Evolutionary conservation across 345 rosid genomes (phyloP).

Genomic region (Murraya koenigii): DNA sequence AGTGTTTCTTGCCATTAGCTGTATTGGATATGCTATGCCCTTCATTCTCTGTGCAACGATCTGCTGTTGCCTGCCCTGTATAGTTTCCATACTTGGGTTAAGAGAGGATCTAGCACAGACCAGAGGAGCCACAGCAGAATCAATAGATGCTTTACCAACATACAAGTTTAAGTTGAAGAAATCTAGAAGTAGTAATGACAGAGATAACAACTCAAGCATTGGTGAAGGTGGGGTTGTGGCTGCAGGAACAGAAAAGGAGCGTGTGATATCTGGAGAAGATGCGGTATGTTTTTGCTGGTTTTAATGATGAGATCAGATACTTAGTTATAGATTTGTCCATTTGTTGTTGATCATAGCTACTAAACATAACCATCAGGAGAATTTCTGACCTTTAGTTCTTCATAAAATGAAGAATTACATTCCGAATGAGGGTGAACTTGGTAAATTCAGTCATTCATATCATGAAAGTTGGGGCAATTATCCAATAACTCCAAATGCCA

Average conservation of each 20-base stretch:
- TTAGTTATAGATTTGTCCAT: neutral
- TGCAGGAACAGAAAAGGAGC: slow-evolving; percentile 88
- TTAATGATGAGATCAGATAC: neutral
- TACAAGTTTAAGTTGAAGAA: slow-evolving; percentile 83
- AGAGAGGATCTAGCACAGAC: slow-evolving; percentile 87
- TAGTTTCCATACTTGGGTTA: slow-evolving; percentile 86
- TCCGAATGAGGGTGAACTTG: too few relatives aligned
- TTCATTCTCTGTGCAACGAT: slow-evolving; percentile 95
- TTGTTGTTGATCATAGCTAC: neutral
- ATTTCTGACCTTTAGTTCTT: neutral
- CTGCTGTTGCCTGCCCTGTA: slow-evolving; percentile 97
- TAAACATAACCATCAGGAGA: neutral
- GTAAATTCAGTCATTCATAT: neutral
- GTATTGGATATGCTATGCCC: slow-evolving; percentile 99
- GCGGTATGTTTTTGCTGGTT: slow-evolving; percentile 53
- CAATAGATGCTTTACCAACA: slow-evolving; percentile 84
- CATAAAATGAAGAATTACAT: too few relatives aligned
- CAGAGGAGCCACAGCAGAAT: slow-evolving; percentile 90
- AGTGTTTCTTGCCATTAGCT: slow-evolving; percentile 91
- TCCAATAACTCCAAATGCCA: neutral
- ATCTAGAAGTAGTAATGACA: slow-evolving; percentile 49
- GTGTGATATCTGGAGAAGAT: slow-evolving; percentile 81
- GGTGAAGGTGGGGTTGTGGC: slow-evolving; percentile 87
- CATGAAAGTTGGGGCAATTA: neutral
- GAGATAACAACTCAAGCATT: slow-evolving; percentile 39